Base-by-base conservation (phyloP, 2,329 filamentous ascomycete species). In the Exophiala lecanii-corni region DNA sequence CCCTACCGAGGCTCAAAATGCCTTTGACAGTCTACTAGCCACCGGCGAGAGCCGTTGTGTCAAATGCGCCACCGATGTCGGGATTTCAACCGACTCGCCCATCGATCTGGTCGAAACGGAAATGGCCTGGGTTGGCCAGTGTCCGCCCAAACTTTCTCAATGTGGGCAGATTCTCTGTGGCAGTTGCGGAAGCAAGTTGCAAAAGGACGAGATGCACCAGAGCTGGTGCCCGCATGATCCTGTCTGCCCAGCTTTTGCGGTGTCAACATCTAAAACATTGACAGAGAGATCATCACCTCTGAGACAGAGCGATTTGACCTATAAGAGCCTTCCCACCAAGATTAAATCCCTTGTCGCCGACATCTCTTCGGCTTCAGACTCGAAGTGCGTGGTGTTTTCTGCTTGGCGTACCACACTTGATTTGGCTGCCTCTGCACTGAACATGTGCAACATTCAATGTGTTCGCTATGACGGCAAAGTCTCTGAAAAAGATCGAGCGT, bases 201-300 rank as follows among this genome's bases (percentile, higher is more conserved):
- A 28, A 28, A 28, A 28, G 25, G 25, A 28, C n/a, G 25, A n/a
- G 25, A 28, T 28, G 25, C 25, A 9, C 25, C 25, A 28, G 25
- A 28, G 25, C 25, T 28, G 25, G 25, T 28, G 25, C 25, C 25
- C 9, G 25, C 25, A 28, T n/a, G n/a, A 9, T n/a, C 25, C 25
- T 9, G 25, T n/a, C n/a, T 28, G 25, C 25, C 25, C 25, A 28
- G 25, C 9, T 28, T 28, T 28, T 9, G 25, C 25, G 25, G 25
- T 28, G 25, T 28, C 25, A 28, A 28, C 25, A 28, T 28, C 25
- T 28, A 28, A 28, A 28, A 28, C 25, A 28, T 28, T 28, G 25
- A 28, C 9, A n/a, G 25, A 28, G n/a, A 28, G 25, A 28, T 28
- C 25, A 28, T 28, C 25, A 28, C 25, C 25, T 28, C 25, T 28